Evolutionary conservation across 2,329 filamentous ascomycete species (phyloP).

Genomic region (Fusarium globosum): DNA sequence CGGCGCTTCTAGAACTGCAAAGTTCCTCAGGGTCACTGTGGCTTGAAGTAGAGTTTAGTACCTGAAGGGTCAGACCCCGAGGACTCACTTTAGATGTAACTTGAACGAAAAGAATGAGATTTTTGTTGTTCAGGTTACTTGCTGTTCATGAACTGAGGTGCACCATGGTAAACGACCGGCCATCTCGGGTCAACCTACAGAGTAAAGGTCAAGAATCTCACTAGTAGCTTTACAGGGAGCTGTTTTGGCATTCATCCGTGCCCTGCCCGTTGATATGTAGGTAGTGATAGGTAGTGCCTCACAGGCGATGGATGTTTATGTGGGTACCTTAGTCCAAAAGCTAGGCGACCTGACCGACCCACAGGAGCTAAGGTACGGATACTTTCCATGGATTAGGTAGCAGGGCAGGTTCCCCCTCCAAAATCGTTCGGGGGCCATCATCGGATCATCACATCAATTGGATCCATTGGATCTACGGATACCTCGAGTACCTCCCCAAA

Average conservation of each 20-base stretch:
- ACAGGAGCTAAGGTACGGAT: conserved; percentile 35
- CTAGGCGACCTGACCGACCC: conserved; percentile 17
- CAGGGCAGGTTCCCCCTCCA: conserved; percentile 34
- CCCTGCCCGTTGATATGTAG: conserved; percentile 15
- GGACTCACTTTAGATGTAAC: not conserved
- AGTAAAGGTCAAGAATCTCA: not conserved
- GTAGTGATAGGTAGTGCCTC: not conserved
- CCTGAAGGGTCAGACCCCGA: conserved; percentile 17
- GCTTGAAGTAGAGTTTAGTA: conserved; percentile 36
- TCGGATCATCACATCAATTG: conserved; percentile 42
- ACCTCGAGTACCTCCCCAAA: not conserved
- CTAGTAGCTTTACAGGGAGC: conserved; percentile 21
- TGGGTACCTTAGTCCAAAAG: not conserved
- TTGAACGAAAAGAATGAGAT: not conserved
- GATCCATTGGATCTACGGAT: not conserved
- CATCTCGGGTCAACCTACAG: conserved; percentile 4
- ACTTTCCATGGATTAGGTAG: conserved; percentile 9
- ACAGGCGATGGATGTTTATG: not conserved
- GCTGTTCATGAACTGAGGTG: not conserved
- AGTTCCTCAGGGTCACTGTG: conserved; percentile 29
- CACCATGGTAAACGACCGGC: not conserved
- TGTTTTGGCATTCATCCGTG: conserved; percentile 25
- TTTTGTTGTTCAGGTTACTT: not conserved
- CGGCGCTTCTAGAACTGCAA: conserved; percentile 33
- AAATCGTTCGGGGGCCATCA: conserved; percentile 28